Conservation (phyloP, 192 early-diverging fungal genomes). For the Coemansia sp. region DNA sequence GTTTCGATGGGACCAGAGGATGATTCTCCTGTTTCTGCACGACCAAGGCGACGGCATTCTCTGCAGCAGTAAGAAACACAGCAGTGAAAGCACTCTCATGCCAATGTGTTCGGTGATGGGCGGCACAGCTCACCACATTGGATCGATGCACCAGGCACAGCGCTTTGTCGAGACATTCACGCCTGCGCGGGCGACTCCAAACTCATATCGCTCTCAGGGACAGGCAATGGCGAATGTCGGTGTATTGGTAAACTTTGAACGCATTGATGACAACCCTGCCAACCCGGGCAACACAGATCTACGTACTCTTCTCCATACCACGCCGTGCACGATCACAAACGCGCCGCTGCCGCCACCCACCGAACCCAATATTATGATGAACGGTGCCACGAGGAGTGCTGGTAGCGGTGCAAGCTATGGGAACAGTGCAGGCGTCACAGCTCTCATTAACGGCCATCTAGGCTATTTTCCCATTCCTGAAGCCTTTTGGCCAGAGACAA, state of each 20-base stretch:
- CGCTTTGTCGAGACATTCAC: slow-evolving; percentile 65
- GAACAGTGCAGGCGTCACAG: slow-evolving; percentile 40
- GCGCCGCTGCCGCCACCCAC: slow-evolving; percentile 42
- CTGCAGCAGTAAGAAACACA: slow-evolving; percentile 39
- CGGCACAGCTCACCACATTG: slow-evolving; percentile 58
- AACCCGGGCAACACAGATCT: slow-evolving; percentile 42
- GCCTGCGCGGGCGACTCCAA: slow-evolving; percentile 17
- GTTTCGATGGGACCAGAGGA: slow-evolving; percentile 80
- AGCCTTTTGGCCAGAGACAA: slow-evolving; percentile 65
- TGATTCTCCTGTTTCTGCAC: slow-evolving; percentile 67
- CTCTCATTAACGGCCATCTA: slow-evolving; percentile 43
- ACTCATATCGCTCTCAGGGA: slow-evolving; percentile 25
- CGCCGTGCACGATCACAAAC: slow-evolving; percentile 37
- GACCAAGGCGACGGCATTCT: slow-evolving; percentile 31
- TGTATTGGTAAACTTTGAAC: slow-evolving; percentile 68
- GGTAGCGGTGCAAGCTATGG: slow-evolving; percentile 15
- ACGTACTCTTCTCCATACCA: slow-evolving; percentile 35
- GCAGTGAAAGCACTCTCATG: slow-evolving; percentile 59
- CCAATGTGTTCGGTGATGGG: slow-evolving; percentile 73
- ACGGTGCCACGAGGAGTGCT: slow-evolving; percentile 1
- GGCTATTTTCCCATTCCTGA: slow-evolving; percentile 76
- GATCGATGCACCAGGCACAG: slow-evolving; percentile 58
- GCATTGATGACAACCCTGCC: slow-evolving; percentile 54
- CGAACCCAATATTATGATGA: slow-evolving; percentile 23
- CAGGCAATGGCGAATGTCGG: slow-evolving; percentile 39